phyloP scores from a whole-genome alignment of 2,329 filamentous ascomycete genomes.

The Parasarocladium wereldwijsianum region DNA sequence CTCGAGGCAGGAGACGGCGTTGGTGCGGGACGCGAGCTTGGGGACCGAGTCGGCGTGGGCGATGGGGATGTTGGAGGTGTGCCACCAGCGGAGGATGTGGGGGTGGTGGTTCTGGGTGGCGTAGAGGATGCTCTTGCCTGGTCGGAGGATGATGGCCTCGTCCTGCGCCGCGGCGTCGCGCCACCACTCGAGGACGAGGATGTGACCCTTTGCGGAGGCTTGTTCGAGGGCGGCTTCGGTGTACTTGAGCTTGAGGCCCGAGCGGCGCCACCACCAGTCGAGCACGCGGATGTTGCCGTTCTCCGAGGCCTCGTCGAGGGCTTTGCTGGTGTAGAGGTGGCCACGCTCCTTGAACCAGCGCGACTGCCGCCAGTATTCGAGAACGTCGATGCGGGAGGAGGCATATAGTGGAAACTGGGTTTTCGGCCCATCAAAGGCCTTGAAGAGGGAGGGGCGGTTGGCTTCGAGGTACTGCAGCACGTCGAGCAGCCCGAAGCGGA shows the following conservation, averaged over 20 bases:
- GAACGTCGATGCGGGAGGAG: slow-evolving; percentile 64
- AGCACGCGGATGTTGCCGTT: slow-evolving; percentile 75
- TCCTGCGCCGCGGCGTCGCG: slow-evolving; percentile 51
- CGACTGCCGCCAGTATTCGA: slow-evolving; percentile 84
- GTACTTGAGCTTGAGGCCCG: slow-evolving; percentile 65
- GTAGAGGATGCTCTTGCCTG: slow-evolving; percentile 70
- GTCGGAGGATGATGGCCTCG: slow-evolving; percentile 49
- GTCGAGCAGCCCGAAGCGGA: slow-evolving; percentile 75
- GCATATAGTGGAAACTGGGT: slow-evolving; percentile 79
- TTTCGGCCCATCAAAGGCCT: slow-evolving; percentile 72
- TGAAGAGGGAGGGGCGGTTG: slow-evolving; percentile 60
- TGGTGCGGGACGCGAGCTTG: slow-evolving; percentile 72
- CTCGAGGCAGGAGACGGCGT: slow-evolving; percentile 70
- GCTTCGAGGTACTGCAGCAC: slow-evolving; percentile 55
- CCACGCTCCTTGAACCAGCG: slow-evolving; percentile 63
- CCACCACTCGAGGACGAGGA: slow-evolving; percentile 92
- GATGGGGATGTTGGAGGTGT: slow-evolving; percentile 63
- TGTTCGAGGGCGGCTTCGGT: slow-evolving; percentile 80
- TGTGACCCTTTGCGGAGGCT: slow-evolving; percentile 68
- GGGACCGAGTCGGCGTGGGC: slow-evolving; percentile 70
- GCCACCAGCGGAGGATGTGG: slow-evolving; percentile 77
- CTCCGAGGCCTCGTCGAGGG: slow-evolving; percentile 74
- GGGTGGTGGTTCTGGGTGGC: slow-evolving; percentile 72
- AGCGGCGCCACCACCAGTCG: slow-evolving; percentile 80
- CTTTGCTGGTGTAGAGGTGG: slow-evolving; percentile 65